Evolutionary conservation across 2,329 filamentous ascomycete genomes (phyloP).

Genomic region (Sporothrix inflata): DNA sequence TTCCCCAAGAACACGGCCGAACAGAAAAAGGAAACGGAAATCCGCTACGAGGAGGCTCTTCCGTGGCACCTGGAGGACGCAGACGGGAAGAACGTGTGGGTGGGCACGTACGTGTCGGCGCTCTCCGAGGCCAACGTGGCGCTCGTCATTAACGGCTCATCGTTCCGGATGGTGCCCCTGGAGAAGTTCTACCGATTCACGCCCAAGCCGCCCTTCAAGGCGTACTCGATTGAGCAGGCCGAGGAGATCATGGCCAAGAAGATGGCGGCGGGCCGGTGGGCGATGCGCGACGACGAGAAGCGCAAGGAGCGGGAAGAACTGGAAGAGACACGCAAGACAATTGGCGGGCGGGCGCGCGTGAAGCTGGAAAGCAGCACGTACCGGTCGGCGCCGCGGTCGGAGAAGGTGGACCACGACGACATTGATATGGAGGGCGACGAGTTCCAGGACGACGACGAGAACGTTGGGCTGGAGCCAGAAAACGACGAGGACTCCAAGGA

Average conservation of each 20-base stretch:
- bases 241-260: slow-evolving; percentile 83
- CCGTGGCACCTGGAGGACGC: slow-evolving; percentile 98
- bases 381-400: slow-evolving; percentile 61
- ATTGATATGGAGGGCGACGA: slow-evolving; percentile 68
- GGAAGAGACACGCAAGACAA: slow-evolving; percentile 58
- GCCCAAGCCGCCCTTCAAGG: slow-evolving; percentile 76
- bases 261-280: slow-evolving; percentile 76
- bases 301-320: slow-evolving; percentile 61
- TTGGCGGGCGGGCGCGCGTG: slow-evolving; percentile 61
- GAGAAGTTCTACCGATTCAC: slow-evolving; percentile 96
- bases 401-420: slow-evolving; percentile 72
- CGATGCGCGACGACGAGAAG: slow-evolving; percentile 69
- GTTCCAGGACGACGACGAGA: slow-evolving; percentile 89
- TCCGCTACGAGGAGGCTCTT: slow-evolving; percentile 90
- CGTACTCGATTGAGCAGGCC: slow-evolving; percentile 79
- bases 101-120: slow-evolving; percentile 86
- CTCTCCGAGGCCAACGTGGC: slow-evolving; percentile 85
- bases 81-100: slow-evolving; percentile 92
- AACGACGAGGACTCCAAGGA: slow-evolving; percentile 81
- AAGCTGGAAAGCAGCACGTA: slow-evolving; percentile 71
- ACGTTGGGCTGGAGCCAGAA: slow-evolving; percentile 72
- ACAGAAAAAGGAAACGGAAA: slow-evolving; percentile 71
- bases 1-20: slow-evolving; percentile 79
- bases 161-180: slow-evolving; percentile 83
- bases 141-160: slow-evolving; percentile 68